phyloP scores from a whole-genome alignment of 495 filamentous ascomycete species.

The Podospora appendiculata region DNA sequence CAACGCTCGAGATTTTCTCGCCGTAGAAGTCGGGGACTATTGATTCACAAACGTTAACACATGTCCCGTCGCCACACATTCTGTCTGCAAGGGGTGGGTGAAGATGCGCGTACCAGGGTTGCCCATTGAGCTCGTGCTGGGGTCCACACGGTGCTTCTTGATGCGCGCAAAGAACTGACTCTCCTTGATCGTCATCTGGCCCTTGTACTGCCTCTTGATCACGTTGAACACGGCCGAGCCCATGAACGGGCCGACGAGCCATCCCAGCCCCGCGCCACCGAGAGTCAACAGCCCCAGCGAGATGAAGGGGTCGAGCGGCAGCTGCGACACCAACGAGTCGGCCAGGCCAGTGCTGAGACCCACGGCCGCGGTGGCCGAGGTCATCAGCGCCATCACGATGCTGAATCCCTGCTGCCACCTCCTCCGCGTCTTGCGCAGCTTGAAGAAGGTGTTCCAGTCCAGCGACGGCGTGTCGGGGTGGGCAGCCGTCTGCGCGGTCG shows the following conservation, averaged over 20 bases:
- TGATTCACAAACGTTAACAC: not conserved
- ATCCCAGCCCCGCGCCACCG: conserved; percentile 66
- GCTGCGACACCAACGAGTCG: conserved; percentile 57
- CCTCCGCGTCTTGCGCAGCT: conserved; percentile 74
- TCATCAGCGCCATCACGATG: conserved; percentile 50
- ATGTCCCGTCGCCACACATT: not conserved
- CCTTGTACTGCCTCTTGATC: conserved; percentile 55
- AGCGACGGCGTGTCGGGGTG: conserved; percentile 34
- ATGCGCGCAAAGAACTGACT: conserved; percentile 84
- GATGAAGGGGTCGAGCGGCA: conserved; percentile 77
- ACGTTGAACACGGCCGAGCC: conserved; percentile 70
- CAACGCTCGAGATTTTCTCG: conserved; percentile 92
- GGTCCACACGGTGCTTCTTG: conserved; percentile 84
- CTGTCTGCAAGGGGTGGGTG: not conserved
- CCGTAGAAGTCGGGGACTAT: conserved; percentile 63
- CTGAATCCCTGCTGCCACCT: conserved; percentile 73
- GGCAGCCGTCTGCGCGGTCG: conserved; percentile 13
- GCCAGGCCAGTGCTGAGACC: conserved; percentile 57
- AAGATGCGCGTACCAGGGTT: conserved; percentile 45
- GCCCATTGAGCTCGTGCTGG: conserved; percentile 45
- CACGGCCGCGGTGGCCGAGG: conserved; percentile 53
- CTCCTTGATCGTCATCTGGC: conserved; percentile 75
- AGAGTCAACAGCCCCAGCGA: conserved; percentile 70
- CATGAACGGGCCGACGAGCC: conserved; percentile 75
- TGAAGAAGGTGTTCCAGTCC: conserved; percentile 92